Conservation (phyloP, 2,329 filamentous ascomycete species). For the Taxawa tesnikishii region DNA sequence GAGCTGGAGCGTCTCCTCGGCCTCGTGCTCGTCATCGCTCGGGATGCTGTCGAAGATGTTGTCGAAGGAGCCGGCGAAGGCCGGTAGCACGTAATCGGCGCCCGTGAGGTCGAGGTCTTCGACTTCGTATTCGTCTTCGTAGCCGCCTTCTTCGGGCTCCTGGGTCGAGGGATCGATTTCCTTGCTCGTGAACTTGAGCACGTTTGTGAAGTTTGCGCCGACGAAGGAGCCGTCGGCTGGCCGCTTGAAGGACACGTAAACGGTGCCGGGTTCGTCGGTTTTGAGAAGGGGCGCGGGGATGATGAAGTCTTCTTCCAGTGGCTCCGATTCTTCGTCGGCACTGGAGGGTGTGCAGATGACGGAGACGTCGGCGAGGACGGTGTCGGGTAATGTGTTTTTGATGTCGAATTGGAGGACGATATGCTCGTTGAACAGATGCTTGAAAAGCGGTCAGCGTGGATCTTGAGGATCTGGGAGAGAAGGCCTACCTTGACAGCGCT, state of each 20-base stretch:
- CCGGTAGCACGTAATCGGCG: constrained; percentile 86
- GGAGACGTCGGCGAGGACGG: constrained; percentile 79
- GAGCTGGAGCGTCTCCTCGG: constrained; percentile 81
- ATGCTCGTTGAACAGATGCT: constrained; percentile 97
- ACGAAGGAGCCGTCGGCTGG: constrained; percentile 66
- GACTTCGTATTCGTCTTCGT: constrained; percentile 96
- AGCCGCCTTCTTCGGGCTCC: constrained; percentile 82
- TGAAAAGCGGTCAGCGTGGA: too few relatives aligned
- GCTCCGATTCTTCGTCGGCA: constrained; percentile 73
- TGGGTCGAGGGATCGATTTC: constrained; percentile 93
- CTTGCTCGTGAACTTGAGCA: constrained; percentile 94
- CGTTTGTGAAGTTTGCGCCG: constrained; percentile 73
- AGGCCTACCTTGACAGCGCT: too few relatives aligned
- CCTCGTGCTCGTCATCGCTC: constrained; percentile 77
- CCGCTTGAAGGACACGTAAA: constrained; percentile 93
- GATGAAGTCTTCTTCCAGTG: constrained; percentile 75
- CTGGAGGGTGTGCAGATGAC: constrained; percentile 69
- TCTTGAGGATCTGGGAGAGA: too few relatives aligned
- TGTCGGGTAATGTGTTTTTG: constrained; percentile 91
- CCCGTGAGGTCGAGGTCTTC: constrained; percentile 84
- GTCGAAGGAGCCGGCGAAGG: constrained; percentile 89
- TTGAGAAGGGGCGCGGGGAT: constrained; percentile 73
- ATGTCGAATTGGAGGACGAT: constrained; percentile 93
- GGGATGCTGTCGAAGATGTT: constrained; percentile 75
- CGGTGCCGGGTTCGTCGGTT: constrained; percentile 78